Evolutionary conservation across 768 basidiomycete species (phyloP).

Genomic region (Hemileccinum rubropunctum): DNA sequence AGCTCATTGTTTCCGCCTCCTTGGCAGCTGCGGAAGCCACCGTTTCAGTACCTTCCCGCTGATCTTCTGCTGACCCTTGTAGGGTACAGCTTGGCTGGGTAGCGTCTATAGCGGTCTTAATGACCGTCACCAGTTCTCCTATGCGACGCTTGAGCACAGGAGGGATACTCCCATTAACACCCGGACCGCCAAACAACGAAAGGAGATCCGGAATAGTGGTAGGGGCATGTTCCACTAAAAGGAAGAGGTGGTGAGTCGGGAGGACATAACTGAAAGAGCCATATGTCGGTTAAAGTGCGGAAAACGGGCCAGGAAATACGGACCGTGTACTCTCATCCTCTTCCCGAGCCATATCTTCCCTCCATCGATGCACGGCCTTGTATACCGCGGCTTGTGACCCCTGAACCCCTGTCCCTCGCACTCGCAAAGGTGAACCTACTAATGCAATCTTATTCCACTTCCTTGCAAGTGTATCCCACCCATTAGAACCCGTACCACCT

Average conservation of each 20-base stretch:
- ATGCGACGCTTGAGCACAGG: constrained; percentile 60
- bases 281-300: not conserved
- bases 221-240: constrained; percentile 69
- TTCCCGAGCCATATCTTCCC: constrained; percentile 72
- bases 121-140: constrained; percentile 62
- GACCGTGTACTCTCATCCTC: constrained; percentile 87
- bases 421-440: constrained; percentile 10
- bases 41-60: not conserved
- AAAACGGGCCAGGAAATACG: constrained; percentile 19
- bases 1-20: constrained; percentile 5
- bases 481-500: constrained; percentile 60
- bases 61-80: not conserved
- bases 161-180: constrained; percentile 41
- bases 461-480: constrained; percentile 74
- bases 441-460: constrained; percentile 78
- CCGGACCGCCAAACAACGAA: constrained; percentile 44
- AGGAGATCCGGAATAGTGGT: constrained; percentile 61
- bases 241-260: constrained; percentile 71
- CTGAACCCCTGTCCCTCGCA: constrained; percentile 34
- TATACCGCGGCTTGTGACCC: constrained; percentile 62
- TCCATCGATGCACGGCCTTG: constrained; percentile 74
- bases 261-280: constrained; percentile 57
- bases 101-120: constrained; percentile 46
- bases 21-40: not conserved
- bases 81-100: not conserved